Evolutionary conservation across 345 rosid species (phyloP), one percentile per base, ranked within the genome.

Genomic region (rapeseed (Brassica napus)): DNA sequence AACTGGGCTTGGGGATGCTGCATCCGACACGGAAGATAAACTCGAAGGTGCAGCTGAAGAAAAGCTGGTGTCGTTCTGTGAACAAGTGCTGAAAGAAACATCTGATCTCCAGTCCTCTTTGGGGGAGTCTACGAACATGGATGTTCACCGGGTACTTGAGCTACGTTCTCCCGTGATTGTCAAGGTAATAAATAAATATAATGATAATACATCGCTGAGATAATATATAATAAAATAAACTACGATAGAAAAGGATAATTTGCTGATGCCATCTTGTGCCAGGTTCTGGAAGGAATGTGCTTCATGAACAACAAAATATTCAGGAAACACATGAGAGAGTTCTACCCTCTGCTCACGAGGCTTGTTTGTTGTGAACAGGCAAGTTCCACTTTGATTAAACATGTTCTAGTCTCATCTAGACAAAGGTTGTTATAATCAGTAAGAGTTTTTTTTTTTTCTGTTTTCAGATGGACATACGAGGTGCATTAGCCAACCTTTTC

Each of bases 311-410:
- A 80, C 77, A 81, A 84, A 80, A 90, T 95, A 73, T 95, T 93
- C 86, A 86, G 85, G 85, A 86, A 89, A 77, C 96, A 95, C 85
- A 86, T 93, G 74, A 85, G 98, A 80, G 97, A 93, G 75, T 88
- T 95, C 61, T 94, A 94, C 74, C 97, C 98, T 76, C 83, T 91
- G 81, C 98, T 94, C 69, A 91, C 97, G 14, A 88, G 85, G 75
- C 97, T 94, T 58, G 93, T 92, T 24, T 94, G 97, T 84, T 94
- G 94, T 61, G 98, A 94, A 74, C 97, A 94, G 98, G 97, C 89
- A 88, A 65, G 75, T 69, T 74, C 18, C 75, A 52, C 57, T n/a
- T 63, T 6, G 14, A 30, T 26, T 24, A 62, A 28, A 30, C 42
- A 63, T 63, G 16, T 63, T 63, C 11, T 63, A 63, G 67, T 31